Conservation (phyloP, 306 rosid genomes). For the Elaeagnus macrophylla region DNA sequence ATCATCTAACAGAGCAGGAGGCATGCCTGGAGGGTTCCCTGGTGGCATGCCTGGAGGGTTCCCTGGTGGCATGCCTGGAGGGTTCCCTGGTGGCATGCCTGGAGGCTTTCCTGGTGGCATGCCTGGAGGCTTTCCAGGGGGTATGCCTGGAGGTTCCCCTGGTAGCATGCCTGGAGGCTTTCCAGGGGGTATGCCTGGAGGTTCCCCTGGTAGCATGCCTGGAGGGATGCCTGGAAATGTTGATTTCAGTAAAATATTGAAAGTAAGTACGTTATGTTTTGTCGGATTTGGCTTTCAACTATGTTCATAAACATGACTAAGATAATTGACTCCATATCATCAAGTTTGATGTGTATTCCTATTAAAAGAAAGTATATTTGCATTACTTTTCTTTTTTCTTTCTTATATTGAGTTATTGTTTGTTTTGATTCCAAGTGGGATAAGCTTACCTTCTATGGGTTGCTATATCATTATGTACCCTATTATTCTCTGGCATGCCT, state of each 20-base stretch:
- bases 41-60: slow-evolving; percentile 20
- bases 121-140: slow-evolving; percentile 46
- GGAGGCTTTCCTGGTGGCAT: slow-evolving; percentile 29
- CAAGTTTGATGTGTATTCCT: too few species aligned
- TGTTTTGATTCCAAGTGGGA: too few species aligned
- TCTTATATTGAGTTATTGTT: too few species aligned
- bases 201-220: slow-evolving; percentile 24
- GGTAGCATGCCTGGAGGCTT: slow-evolving; percentile 35
- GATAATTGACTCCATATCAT: too few species aligned
- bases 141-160: slow-evolving; percentile 37
- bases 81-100: slow-evolving; percentile 40
- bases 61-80: slow-evolving; percentile 66
- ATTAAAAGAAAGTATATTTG: too few species aligned
- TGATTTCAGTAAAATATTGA: slow-evolving; percentile 80
- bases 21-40: slow-evolving; percentile 7
- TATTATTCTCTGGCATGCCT: neutral
- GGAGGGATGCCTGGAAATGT: slow-evolving; percentile 79
- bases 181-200: slow-evolving; percentile 25
- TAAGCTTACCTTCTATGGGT: too few species aligned
- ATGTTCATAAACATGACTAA: slow-evolving; percentile 6
- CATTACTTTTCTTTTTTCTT: too few species aligned
- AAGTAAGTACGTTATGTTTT: slow-evolving; percentile 36
- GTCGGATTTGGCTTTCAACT: neutral
- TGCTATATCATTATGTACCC: too few species aligned
- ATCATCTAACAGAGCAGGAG: slow-evolving; percentile 54